Evolutionary conservation across 2,329 filamentous ascomycete species (phyloP).

Genomic region (Cladosporium oxysporum): DNA sequence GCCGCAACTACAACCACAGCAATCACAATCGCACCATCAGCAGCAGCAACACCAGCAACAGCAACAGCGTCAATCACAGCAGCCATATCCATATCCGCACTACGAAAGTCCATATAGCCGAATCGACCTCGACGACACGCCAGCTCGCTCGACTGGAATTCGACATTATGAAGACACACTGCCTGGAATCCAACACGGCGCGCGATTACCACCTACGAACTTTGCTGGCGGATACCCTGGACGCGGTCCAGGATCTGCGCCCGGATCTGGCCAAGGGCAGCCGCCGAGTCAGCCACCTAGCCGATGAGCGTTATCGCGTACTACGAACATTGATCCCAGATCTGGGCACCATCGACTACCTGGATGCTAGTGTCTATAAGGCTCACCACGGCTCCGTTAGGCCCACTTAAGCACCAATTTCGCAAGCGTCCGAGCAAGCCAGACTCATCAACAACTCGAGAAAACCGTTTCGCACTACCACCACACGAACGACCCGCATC

Average conservation of each 20-base stretch:
- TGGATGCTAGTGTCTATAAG: neutral
- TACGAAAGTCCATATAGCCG: slow-evolving; percentile 34
- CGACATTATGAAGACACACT: slow-evolving; percentile 31
- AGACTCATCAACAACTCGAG: neutral
- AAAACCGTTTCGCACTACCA: neutral
- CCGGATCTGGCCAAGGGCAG: neutral
- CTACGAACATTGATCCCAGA: neutral
- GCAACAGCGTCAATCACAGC: slow-evolving; percentile 4
- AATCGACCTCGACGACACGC: slow-evolving; percentile 28
- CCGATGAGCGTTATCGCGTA: neutral
- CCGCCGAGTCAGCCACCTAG: slow-evolving; percentile 8
- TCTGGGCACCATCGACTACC: neutral
- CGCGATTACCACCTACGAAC: neutral
- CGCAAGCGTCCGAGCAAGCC: neutral
- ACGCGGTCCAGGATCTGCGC: neutral
- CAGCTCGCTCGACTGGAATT: slow-evolving; percentile 30
- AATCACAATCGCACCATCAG: neutral
- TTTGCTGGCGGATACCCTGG: neutral
- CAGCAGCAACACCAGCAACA: neutral
- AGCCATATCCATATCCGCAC: slow-evolving; percentile 12
- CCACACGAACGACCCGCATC: neutral
- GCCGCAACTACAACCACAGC: neutral
- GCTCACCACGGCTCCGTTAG: neutral
- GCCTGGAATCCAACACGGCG: neutral
- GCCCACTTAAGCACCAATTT: neutral